Evolutionary conservation across 75 land plant genomes (phyloP), one percentile per base, ranked within the genome.

Genomic region (Cunninghamia lanceolata): DNA sequence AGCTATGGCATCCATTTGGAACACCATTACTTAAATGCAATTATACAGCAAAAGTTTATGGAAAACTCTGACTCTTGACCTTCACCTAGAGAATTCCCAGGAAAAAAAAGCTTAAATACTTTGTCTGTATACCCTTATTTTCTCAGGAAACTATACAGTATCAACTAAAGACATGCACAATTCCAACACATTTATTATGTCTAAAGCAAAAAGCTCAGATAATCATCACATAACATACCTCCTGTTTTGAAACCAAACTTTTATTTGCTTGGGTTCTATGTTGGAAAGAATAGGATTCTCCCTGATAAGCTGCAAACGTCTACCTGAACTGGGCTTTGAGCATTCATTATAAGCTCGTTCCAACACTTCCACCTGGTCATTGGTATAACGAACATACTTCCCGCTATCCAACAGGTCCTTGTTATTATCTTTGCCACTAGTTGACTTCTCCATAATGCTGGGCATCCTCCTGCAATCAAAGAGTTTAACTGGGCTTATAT

Each of bases 161-260:
- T 39, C 82, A 79, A 25, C 25, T 43, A 79, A 40, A 40, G 2
- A 40, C 28, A 77, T 21, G 46, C 46, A 39, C n/a, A 42, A 40
- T 25, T 25, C 46, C 16, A 80, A 80, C 82, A 80, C 52, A n/a
- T 45, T 42, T 80, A 80, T 43, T 45, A 80, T 80, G 16, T 45
- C 47, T 80, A 43, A 80, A 45, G 3, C 45, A 80, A 80, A 80
- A 28, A 45, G 52, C 32, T 39, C 10, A 80, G 15, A 52, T 30
- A 38, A 16, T 79, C 25, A 68, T 30, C 86, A 34, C 54, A 52
- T n/a, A 32, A 21, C 39, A 10, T 90, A 92, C 93, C 93, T 93
- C 53, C 93, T 89, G 85, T 90, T 92, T 71, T 92, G 93, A 52
- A 92, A 92, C 93, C 93, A 92, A 42, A 92, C 93, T 92, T 92